Conservation (phyloP, 805 yeast species). For the Candida orba region DNA sequence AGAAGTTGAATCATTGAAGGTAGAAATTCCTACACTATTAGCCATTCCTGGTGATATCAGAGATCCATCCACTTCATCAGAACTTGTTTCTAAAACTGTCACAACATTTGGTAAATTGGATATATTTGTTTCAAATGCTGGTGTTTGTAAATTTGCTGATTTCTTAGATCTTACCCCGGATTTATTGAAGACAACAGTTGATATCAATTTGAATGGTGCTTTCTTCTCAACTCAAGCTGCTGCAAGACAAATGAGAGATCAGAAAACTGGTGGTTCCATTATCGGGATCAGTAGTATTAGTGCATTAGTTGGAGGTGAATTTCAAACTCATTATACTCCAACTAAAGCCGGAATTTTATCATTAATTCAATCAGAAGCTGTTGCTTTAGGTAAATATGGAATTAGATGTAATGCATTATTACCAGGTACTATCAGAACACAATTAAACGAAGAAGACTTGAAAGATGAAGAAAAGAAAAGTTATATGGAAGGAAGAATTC, state of each 20-base stretch:
- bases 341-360: constrained; percentile 41
- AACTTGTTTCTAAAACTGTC: constrained; percentile 27
- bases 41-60: constrained; percentile 41
- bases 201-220: constrained; percentile 37
- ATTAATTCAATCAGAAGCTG: constrained; percentile 37
- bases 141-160: constrained; percentile 35
- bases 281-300: constrained; percentile 37
- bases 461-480: constrained; percentile 27
- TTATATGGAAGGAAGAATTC: constrained; percentile 35
- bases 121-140: constrained; percentile 40
- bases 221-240: constrained; percentile 41
- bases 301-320: constrained; percentile 40
- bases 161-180: constrained; percentile 36
- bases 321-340: constrained; percentile 40
- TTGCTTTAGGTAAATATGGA: constrained; percentile 36
- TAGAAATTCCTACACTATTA: constrained; percentile 18
- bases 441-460: constrained; percentile 37
- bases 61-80: constrained; percentile 29
- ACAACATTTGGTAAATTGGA: constrained; percentile 33
- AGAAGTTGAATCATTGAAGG: constrained; percentile 12
- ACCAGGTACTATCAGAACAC: constrained; percentile 39
- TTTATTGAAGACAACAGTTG: constrained; percentile 28
- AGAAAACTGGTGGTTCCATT: constrained; percentile 41
- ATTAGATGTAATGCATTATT: constrained; percentile 39
- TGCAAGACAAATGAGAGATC: constrained; percentile 36